phyloP scores from a whole-genome alignment of 169 alveolate species.

The Blepharisma undulans region DNA sequence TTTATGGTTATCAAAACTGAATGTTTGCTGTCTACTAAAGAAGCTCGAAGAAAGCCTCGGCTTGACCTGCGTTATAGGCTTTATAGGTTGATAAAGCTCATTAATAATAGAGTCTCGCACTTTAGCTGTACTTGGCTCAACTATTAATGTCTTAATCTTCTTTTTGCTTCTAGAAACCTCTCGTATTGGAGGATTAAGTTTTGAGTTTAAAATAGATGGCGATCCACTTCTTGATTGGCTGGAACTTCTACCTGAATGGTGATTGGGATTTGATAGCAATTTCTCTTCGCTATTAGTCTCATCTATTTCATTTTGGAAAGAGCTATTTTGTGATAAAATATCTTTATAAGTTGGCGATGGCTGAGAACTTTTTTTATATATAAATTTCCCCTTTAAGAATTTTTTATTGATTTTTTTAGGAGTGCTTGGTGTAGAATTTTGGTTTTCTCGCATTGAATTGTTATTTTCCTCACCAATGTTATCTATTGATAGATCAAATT shows the following conservation, averaged over 20 bases:
- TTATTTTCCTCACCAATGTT: background rate
- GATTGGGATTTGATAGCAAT: background rate
- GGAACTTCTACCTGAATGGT: background rate
- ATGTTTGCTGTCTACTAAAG: background rate
- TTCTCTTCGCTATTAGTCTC: background rate
- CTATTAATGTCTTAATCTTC: background rate
- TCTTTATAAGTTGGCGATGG: background rate
- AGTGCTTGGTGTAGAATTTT: background rate
- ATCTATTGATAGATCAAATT: background rate
- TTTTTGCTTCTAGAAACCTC: background rate
- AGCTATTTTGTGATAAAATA: background rate
- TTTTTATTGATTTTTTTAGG: too few relatives aligned
- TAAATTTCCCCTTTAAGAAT: background rate
- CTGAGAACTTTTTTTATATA: background rate
- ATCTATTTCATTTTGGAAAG: background rate
- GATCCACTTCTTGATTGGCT: background rate
- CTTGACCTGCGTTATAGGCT: background rate
- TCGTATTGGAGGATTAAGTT: background rate
- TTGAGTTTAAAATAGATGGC: background rate
- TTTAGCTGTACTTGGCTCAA: background rate
- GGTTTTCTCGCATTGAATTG: background rate
- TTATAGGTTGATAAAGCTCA: background rate
- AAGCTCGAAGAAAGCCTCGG: background rate
- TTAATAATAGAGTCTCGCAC: background rate
- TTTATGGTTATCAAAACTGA: background rate